Percentiles rank a stretch among this genome's conserved stretches.
phyloP scores from a whole-genome alignment of 345 rosid genomes.

The Pseudoturritis turrita region DNA sequence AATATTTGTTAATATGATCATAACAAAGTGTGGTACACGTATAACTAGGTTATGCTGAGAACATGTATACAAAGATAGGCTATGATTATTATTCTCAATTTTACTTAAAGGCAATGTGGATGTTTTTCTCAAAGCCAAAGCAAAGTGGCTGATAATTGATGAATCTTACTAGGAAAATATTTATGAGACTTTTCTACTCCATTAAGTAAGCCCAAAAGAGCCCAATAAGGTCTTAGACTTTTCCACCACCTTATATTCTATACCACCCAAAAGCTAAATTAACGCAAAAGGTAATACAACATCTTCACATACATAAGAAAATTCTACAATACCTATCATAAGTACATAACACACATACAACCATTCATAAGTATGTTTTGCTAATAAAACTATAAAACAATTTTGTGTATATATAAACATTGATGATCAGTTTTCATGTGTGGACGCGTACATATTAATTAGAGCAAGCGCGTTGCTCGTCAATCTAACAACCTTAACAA shows the following conservation, averaged over 20 bases:
- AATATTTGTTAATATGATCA: no score
- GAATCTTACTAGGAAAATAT: no score
- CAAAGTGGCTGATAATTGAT: not conserved
- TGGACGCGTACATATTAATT: constrained; percentile 43
- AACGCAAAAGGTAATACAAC: not conserved
- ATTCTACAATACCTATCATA: not conserved
- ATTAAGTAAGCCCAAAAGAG: not conserved
- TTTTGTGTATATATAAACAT: not conserved
- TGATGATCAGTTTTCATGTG: constrained; percentile 5
- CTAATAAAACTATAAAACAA: not conserved
- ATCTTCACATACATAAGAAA: not conserved
- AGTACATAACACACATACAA: not conserved
- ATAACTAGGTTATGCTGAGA: no score
- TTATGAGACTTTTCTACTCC: not conserved
- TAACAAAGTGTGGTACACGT: no score
- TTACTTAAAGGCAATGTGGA: not conserved
- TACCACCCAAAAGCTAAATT: not conserved
- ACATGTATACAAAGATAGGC: no score
- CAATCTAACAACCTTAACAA: constrained; percentile 39
- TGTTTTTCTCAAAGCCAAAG: no score
- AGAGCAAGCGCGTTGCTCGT: constrained; percentile 62
- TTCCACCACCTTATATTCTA: not conserved
- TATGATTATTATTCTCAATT: not conserved
- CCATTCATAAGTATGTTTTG: not conserved
- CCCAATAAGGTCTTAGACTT: not conserved